Evolutionary conservation across 179 eudicot species (phyloP), one percentile per base, ranked within the genome.

Genomic region (Drosera spatulata): DNA sequence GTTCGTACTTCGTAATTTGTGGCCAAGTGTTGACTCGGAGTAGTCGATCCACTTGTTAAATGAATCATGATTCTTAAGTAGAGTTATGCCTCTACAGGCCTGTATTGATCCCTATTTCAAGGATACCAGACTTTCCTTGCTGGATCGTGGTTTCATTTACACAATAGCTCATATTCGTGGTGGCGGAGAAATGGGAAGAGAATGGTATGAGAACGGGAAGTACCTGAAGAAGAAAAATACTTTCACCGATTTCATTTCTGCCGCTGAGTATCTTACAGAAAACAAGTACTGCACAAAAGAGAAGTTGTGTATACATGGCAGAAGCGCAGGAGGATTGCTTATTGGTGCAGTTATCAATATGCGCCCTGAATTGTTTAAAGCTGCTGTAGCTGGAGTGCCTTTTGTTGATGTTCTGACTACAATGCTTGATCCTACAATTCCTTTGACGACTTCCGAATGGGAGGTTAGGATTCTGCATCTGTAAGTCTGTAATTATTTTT

Each of bases 111-210:
- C 98, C 38, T 41, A 41, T 56, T 91, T 91, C 77, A 77, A 76
- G 58, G 75, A 81, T 40, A 74, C 96, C 68, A 77, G 87, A 71
- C 63, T 88, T 60, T 85, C 96, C 56, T 78, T 91, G 82, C 67
- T 91, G 64, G 96, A 91, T n/a, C 75, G 98, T 7, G 98, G 98
- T 42, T 80, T 91, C 63, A 75, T 82, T 51, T 85, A 61, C 67
- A 83, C 71, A 10, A 79, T 88, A 77, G 95, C 96, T 48, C 98
- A 88, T 62, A 61, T 86, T 51, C 98, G 95, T 70, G 98, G 96
- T 61, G 98, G 98, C 63, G 96, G 98, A 66, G 98, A 91, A 73
- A 82, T 91, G 95, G 98, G 98, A 56, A 82, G 98, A 74, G 79
- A 77, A 68, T 88, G 98, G 96, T 91, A 91, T 56, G 98, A 91